Base-by-base conservation (phyloP, 2,329 filamentous ascomycete species). In the Monosporascus sp. region DNA sequence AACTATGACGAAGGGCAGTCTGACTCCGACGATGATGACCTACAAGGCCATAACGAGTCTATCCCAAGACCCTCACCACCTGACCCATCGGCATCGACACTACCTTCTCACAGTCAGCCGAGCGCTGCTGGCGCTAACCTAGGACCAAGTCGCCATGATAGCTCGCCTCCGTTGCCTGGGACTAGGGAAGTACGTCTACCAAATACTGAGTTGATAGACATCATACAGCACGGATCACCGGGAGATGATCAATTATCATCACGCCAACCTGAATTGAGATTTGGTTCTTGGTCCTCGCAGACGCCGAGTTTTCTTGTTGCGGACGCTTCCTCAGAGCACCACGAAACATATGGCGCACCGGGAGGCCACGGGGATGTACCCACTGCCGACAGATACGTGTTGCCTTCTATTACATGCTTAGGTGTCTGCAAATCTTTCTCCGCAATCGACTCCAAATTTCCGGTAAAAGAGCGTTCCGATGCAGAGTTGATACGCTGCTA, bases 401-500 rank as follows among this genome's bases (percentile, higher is more conserved):
- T 27, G 9, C 22, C 9, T 24, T 22, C 42, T 25, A 45, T 6
- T 45, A 42, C 39, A 42, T 42, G 42, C 20, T 24, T 45, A 17
- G 42, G 42, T 24, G 6, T 45, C 9, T 45, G 42, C 42, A 45
- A 25, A 45, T 25, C 42, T 6, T 14, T 22, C 9, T 27, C 27
- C 2, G 1, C 22, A 24, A n/a, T 14, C n/a, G 22, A 17, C 22
- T 24, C n/a, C 20, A 45, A 15, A 5, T 44, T 47, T 37, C 41
- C 36, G 31, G 24, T 39, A 44, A 27, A 42, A 34, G 47, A 37
- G 27, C 36, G 34, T 27, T 8, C 27, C 15, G 44, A 48, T 18
- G 49, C 49, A 39, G 36, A 34, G 20, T 34, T 54, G 11, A n/a
- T 54, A 22, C 52, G 52, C 8, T 45, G 51, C 31, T 54, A 47